A percentile compares a stretch with the other conserved stretches of the same genome.
These are phyloP conservation scores for Furcasterigmium sp. DNA, from an alignment of 2,329 filamentous ascomycete species.

Conservation along the genomic window DNA sequence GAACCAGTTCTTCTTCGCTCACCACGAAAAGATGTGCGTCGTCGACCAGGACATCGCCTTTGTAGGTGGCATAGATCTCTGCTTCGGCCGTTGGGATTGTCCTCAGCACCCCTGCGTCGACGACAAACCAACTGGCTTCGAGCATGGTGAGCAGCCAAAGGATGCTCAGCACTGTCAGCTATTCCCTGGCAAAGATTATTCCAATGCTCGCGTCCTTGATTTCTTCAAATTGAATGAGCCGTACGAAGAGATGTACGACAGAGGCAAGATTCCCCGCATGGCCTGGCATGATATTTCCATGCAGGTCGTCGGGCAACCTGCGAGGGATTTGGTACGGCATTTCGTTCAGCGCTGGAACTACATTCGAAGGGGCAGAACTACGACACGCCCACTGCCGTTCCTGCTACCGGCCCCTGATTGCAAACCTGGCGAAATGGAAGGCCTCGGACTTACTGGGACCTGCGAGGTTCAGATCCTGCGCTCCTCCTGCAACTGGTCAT, in stretches of 20 bases:
- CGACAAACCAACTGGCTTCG: constrained; percentile 93
- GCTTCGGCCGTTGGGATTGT: constrained; percentile 96
- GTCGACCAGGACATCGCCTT: constrained; percentile 96
- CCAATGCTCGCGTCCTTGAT: constrained; percentile 90
- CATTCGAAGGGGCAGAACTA: constrained; percentile 84
- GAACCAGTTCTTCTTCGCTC: constrained; percentile 98
- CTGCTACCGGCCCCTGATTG: constrained; percentile 91
- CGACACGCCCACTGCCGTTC: constrained; percentile 89
- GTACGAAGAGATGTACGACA: constrained; percentile 98
- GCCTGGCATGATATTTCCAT: constrained; percentile 98
- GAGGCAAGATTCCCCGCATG: constrained; percentile 84
- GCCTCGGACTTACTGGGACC: constrained; percentile 82
- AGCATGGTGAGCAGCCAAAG: constrained; percentile 68
- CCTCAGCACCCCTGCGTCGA: constrained; percentile 88
- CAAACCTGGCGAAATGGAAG: constrained; percentile 77
- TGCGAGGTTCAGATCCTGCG: constrained; percentile 95
- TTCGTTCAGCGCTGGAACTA: constrained; percentile 99
- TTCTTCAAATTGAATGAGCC: constrained; percentile 91
- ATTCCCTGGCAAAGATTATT: constrained; percentile 98
- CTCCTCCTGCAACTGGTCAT: constrained; percentile 85
- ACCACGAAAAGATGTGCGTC: constrained; percentile 97
- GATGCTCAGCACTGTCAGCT: constrained; percentile 93
- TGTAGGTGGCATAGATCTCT: constrained; percentile 91
- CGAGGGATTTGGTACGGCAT: constrained; percentile 87
- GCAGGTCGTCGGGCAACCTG: constrained; percentile 95